Percentiles rank a stretch among this genome's conserved stretches.
phyloP scores from a whole-genome alignment of 805 yeast species.

The Debaryomyces castellii region DNA sequence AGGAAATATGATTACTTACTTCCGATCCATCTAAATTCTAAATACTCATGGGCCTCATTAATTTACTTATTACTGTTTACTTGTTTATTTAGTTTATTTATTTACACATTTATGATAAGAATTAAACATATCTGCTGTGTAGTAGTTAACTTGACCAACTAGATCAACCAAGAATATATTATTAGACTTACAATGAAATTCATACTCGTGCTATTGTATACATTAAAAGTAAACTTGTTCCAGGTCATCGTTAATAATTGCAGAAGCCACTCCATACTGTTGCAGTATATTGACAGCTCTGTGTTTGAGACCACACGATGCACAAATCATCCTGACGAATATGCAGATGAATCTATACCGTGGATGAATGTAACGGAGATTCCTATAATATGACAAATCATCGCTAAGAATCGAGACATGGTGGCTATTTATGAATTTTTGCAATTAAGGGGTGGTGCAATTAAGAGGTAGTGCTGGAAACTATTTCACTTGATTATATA shows the following conservation, averaged over 20 bases:
- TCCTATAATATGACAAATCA: conserved; percentile 15
- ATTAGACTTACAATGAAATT: conserved; percentile 38
- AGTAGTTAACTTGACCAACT: neutral
- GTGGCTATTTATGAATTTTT: too few species aligned
- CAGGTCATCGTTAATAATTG: conserved; percentile 33
- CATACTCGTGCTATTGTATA: conserved; percentile 30
- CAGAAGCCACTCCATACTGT: conserved; percentile 29
- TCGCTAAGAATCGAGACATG: neutral
- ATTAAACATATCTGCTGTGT: too few species aligned
- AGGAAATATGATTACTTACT: neutral
- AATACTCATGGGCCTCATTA: neutral
- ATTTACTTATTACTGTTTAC: neutral
- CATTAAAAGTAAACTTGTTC: conserved; percentile 37
- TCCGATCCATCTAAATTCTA: neutral
- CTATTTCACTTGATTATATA: neutral
- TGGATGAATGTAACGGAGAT: conserved; percentile 31
- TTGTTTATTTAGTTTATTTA: too few species aligned
- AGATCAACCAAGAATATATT: too few species aligned
- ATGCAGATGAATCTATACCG: conserved; percentile 20
- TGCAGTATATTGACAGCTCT: conserved; percentile 34
- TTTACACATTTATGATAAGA: too few species aligned
- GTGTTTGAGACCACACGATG: conserved; percentile 26
- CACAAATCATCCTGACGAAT: conserved; percentile 21
- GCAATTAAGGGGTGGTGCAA: too few species aligned
- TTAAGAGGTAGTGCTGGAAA: neutral